A percentile compares a stretch with the other conserved stretches of the same genome.
These are phyloP conservation scores for Verticillium tricorpus DNA, from an alignment of 2,329 filamentous ascomycete species.

Conservation along the genomic window DNA sequence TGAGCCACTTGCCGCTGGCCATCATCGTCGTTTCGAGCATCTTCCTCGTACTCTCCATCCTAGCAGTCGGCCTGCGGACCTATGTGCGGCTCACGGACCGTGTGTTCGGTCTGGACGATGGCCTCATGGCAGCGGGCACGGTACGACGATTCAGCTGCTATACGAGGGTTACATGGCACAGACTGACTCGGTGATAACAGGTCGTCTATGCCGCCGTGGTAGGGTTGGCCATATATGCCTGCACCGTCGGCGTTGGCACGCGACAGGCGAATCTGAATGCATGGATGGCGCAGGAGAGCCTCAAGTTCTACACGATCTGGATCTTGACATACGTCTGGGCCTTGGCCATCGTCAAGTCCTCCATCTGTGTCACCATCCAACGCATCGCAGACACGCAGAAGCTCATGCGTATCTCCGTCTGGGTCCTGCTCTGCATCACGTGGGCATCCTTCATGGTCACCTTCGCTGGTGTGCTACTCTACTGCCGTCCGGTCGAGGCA, in stretches of 20 bases:
- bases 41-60: constrained; percentile 11
- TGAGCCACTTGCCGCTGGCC: neutral
- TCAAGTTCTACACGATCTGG: constrained; percentile 16
- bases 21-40: constrained; percentile 14
- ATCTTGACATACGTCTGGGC: constrained; percentile 20
- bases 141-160: neutral
- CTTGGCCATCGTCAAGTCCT: constrained; percentile 23
- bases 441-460: constrained; percentile 23
- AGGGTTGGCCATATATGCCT: constrained; percentile 12
- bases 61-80: constrained; percentile 13
- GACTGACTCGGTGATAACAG: constrained; percentile 1
- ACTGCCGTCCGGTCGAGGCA: constrained; percentile 24
- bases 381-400: constrained; percentile 21
- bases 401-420: constrained; percentile 16
- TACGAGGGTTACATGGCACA: neutral
- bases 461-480: constrained; percentile 24
- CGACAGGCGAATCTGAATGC: constrained; percentile 16
- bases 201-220: constrained; percentile 12
- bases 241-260: constrained; percentile 16
- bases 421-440: constrained; percentile 13
- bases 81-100: constrained; percentile 7
- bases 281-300: constrained; percentile 18
- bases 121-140: constrained; percentile 11
- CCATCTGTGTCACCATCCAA: constrained; percentile 29
- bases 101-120: constrained; percentile 11